phyloP scores from a whole-genome alignment of 805 yeast species.

The Dipodascus geniculatus region DNA sequence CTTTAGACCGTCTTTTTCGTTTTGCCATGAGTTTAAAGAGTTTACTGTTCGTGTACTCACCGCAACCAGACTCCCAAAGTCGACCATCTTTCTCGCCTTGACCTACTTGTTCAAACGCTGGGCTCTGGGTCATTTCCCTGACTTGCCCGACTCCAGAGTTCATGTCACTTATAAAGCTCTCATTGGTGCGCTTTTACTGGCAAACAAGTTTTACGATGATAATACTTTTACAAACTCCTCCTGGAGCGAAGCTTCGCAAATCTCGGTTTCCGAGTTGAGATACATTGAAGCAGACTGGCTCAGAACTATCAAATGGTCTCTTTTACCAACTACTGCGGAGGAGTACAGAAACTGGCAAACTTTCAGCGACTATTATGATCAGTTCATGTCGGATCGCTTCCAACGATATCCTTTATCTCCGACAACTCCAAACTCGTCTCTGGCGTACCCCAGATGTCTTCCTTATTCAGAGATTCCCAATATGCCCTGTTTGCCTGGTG shows the following conservation, averaged over 20 bases:
- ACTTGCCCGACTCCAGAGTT: constrained; percentile 22
- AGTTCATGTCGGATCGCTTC: constrained; percentile 8
- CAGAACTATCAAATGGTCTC: constrained; percentile 44
- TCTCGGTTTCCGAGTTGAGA: constrained; percentile 50
- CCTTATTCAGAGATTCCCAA: neutral
- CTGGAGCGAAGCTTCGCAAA: constrained; percentile 93
- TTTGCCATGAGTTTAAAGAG: constrained; percentile 41
- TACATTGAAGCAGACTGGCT: constrained; percentile 66
- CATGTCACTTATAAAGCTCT: constrained; percentile 39
- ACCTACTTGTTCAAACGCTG: constrained; percentile 63
- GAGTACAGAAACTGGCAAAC: constrained; percentile 23
- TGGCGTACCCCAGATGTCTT: neutral
- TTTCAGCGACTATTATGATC: constrained; percentile 24
- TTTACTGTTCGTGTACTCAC: constrained; percentile 58
- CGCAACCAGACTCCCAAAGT: constrained; percentile 79
- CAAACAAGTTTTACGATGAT: constrained; percentile 93
- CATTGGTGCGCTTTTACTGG: constrained; percentile 62
- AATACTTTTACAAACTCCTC: constrained; percentile 91
- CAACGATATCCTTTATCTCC: neutral
- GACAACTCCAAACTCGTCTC: neutral
- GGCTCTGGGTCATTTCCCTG: constrained; percentile 26
- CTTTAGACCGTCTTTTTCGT: constrained; percentile 27
- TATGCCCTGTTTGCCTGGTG: constrained; percentile 4
- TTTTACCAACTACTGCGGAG: constrained; percentile 28
- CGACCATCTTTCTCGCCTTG: constrained; percentile 68